phyloP scores from a whole-genome alignment of 2,329 filamentous ascomycete genomes.

The Trichophyton verrucosum region DNA sequence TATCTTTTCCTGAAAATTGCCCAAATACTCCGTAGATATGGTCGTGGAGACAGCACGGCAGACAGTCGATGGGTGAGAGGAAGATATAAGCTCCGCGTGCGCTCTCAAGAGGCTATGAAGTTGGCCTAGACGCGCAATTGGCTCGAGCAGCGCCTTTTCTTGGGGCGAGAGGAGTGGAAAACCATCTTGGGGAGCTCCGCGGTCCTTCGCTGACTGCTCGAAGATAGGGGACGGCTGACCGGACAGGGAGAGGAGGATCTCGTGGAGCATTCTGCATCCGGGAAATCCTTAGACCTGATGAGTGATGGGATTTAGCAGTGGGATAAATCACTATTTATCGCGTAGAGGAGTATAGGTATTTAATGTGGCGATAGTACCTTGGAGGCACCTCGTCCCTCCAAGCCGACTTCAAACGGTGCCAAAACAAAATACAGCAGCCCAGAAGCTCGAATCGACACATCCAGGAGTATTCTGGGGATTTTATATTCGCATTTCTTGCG shows the following conservation, averaged over 20 bases:
- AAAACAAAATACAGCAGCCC: conserved; percentile 32
- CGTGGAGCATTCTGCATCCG: conserved; percentile 68
- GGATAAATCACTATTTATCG: background rate
- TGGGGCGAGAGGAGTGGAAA: conserved; percentile 54
- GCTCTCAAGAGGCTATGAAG: conserved; percentile 61
- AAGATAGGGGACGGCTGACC: conserved; percentile 87
- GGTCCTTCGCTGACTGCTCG: conserved; percentile 39
- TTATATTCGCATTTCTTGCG: background rate
- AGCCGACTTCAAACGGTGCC: conserved; percentile 24
- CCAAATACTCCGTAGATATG: conserved; percentile 61
- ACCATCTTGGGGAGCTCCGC: conserved; percentile 38
- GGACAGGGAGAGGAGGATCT: conserved; percentile 91
- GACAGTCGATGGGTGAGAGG: conserved; percentile 63
- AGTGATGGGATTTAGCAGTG: background rate
- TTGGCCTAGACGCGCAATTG: conserved; percentile 63
- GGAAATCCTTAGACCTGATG: background rate
- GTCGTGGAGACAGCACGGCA: conserved; percentile 77
- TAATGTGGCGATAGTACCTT: conserved; percentile 14
- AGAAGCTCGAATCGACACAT: conserved; percentile 39
- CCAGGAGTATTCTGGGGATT: conserved; percentile 11
- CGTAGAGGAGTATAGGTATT: background rate
- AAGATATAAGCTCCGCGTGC: conserved; percentile 54
- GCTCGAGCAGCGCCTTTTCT: conserved; percentile 68
- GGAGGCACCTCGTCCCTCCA: conserved; percentile 17
- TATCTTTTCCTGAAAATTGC: conserved; percentile 69